Evolutionary conservation across 2,329 filamentous ascomycete species (phyloP).

Genomic region (Verticillium nubilum): DNA sequence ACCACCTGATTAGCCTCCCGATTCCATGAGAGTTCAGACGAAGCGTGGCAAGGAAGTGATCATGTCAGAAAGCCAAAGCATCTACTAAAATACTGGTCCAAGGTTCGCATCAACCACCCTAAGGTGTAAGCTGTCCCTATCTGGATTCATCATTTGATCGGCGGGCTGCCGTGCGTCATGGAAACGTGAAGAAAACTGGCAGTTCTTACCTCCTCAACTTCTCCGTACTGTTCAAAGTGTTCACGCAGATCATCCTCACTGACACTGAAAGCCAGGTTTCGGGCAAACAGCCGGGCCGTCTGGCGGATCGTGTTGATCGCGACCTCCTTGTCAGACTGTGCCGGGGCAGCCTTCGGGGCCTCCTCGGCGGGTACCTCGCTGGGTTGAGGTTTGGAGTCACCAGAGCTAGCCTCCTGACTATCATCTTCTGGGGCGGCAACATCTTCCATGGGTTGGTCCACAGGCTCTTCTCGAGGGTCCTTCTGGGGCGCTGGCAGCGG

Average conservation of each 20-base stretch:
- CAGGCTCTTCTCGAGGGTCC: constrained; percentile 10
- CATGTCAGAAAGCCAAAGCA: constrained; percentile 81
- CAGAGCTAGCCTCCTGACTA: background rate
- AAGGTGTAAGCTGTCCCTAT: constrained; percentile 99
- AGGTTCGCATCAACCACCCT: constrained; percentile 81
- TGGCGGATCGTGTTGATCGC: constrained; percentile 58
- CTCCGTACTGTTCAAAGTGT: constrained; percentile 67
- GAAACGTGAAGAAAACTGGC: constrained; percentile 14
- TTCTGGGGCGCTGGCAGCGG: constrained; percentile 16
- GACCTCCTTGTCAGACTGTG: constrained; percentile 25
- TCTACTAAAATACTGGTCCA: constrained; percentile 99
- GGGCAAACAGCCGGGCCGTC: constrained; percentile 77
- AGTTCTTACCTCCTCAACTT: constrained; percentile 80
- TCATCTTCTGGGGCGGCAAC: constrained; percentile 2
- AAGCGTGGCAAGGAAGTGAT: constrained; percentile 4
- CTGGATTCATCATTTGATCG: constrained; percentile 78
- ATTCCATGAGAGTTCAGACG: background rate
- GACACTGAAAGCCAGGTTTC: constrained; percentile 80
- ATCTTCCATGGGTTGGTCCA: constrained; percentile 7
- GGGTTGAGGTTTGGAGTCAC: constrained; percentile 8
- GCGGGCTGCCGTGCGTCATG: background rate
- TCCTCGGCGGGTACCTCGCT: constrained; percentile 20
- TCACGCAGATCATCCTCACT: constrained; percentile 71
- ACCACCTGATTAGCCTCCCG: constrained; percentile 15
- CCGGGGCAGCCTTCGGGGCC: constrained; percentile 10